A percentile compares a stretch with the other conserved stretches of the same genome.
Conservation (phyloP, 108 stramenopile genomes). For the Skeletonema grethae region DNA sequence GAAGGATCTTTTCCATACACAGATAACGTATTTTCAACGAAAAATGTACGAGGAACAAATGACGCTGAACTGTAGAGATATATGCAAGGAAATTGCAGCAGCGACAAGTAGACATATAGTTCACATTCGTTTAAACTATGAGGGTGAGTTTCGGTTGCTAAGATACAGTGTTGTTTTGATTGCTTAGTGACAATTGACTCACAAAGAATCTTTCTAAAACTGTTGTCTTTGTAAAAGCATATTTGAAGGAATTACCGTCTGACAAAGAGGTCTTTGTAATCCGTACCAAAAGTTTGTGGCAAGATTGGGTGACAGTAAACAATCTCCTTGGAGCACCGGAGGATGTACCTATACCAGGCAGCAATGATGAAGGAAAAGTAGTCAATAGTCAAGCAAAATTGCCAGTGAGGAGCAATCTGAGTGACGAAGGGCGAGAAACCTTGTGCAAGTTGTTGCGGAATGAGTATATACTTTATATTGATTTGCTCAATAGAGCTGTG, state of each 20-base stretch:
- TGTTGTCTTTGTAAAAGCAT: not conserved
- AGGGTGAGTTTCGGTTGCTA: slow-evolving; percentile 1
- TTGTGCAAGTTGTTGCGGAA: slow-evolving; percentile 47
- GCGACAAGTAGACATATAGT: slow-evolving; percentile 1
- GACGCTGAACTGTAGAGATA: not conserved
- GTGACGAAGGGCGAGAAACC: slow-evolving; percentile 23
- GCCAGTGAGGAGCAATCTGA: slow-evolving; percentile 48
- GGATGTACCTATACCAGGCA: slow-evolving; percentile 11
- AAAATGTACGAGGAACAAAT: not conserved
- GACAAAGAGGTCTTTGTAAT: slow-evolving; percentile 37
- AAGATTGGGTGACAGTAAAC: slow-evolving; percentile 62
- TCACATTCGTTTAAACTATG: slow-evolving; percentile 6
- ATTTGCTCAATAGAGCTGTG: slow-evolving; percentile 35
- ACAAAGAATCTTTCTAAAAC: no score
- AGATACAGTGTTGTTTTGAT: no score
- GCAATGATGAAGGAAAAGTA: slow-evolving; percentile 4
- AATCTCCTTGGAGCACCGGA: slow-evolving; percentile 23
- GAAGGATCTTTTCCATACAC: slow-evolving; percentile 3
- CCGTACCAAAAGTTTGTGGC: slow-evolving; percentile 58
- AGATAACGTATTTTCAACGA: not conserved
- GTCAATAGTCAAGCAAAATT: slow-evolving; percentile 8
- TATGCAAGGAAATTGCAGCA: slow-evolving; percentile 1
- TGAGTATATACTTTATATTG: slow-evolving; percentile 58
- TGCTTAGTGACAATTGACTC: no score
- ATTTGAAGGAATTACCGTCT: slow-evolving; percentile 9